These are phyloP conservation scores for Agrostemma githago DNA, from an alignment of 148 eudicot genomes.

Conservation along the genomic window DNA sequence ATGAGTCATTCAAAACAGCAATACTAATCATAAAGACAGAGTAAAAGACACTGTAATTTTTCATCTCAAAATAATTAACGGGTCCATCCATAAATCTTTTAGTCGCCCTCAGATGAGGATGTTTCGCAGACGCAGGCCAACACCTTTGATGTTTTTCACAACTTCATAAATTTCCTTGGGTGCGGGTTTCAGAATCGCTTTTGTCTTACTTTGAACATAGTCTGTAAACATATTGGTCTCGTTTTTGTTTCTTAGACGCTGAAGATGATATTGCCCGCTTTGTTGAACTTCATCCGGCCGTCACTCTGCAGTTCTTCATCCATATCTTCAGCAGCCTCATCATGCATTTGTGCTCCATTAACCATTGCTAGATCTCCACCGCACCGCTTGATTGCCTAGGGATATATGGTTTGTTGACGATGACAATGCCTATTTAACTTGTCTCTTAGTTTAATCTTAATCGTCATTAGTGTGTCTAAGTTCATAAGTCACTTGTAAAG, in stretches of 20 bases:
- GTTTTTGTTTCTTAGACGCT: background rate
- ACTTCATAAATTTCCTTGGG: background rate
- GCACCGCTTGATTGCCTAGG: background rate
- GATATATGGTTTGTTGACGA: no score
- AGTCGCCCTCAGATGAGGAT: background rate
- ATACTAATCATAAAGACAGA: background rate
- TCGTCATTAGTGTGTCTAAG: no score
- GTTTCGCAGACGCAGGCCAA: background rate
- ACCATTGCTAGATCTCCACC: background rate
- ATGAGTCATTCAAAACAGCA: background rate
- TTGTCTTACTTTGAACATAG: constrained; percentile 4
- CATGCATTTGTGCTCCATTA: background rate
- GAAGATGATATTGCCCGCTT: background rate
- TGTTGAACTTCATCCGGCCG: background rate
- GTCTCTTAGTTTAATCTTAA: no score
- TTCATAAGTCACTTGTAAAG: no score
- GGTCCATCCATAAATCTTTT: background rate
- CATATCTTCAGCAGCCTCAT: constrained; percentile 3
- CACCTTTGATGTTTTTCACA: constrained; percentile 2
- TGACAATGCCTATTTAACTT: no score
- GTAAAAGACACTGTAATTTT: background rate
- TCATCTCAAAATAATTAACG: background rate
- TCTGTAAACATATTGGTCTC: constrained; percentile 1
- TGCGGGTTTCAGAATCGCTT: background rate
- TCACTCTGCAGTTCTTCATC: constrained; percentile 3